Base-by-base conservation (phyloP, 371 early-diverging fungal species). In the Rhizomucor miehei region DNA sequence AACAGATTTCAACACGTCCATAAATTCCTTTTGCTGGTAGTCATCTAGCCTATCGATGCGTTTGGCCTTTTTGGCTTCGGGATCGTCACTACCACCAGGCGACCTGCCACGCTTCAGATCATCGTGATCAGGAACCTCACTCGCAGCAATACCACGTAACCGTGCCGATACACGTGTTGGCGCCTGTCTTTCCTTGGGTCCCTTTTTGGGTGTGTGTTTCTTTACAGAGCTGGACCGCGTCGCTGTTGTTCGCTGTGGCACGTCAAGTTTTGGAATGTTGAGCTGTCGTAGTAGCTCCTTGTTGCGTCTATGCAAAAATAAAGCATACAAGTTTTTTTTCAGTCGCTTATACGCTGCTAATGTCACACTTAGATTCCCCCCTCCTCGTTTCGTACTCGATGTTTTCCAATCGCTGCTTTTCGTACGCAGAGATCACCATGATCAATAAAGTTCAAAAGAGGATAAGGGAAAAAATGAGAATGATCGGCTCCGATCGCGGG, bases 341-440 rank as follows among this genome's bases (percentile, higher is more conserved):
- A 25, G 38, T 49, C 8, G 14, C 25, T 43, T 36, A 52, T 19
- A 2, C 12, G 21, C 41, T 29, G 29, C 29, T 29, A 29, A 29
- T n/a, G n/a, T n/a, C n/a, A n/a, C n/a, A n/a, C n/a, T n/a, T n/a
- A n/a, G n/a, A n/a, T n/a, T n/a, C n/a, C n/a, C n/a, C n/a, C n/a
- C n/a, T n/a, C n/a, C n/a, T n/a, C n/a, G n/a, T n/a, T n/a, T n/a
- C 23, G 55, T 79, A 75, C 70, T 60, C 54, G 44, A 79, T 79
- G 43, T 79, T 79, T 36, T 71, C 72, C 39, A 66, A 48, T 20
- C 75, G 69, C 46, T 68, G 52, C 49, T 71, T 67, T 56, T 77
- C 77, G 58, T 77, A 77, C 41, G 62, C 72, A 23, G 72, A 71
- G 21, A 70, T 36, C 17, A 45, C 35, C 54, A 54, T 54, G 29